These are phyloP conservation scores for Fusarium pseudograminearum DNA, from an alignment of 2,329 filamentous ascomycete species.

Conservation along the genomic window DNA sequence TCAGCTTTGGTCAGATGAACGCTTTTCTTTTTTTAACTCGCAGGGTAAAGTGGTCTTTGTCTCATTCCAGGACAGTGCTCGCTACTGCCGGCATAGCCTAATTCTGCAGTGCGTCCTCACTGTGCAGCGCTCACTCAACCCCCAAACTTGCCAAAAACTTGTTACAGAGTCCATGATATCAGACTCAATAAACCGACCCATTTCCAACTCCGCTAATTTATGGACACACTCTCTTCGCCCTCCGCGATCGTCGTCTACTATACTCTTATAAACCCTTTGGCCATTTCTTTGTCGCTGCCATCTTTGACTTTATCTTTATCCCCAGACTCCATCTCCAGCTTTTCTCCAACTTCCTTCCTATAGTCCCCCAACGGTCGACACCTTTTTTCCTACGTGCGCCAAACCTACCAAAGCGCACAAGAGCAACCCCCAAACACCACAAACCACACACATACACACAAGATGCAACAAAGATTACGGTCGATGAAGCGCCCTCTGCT, in stretches of 20 bases:
- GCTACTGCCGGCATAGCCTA: constrained; percentile 20
- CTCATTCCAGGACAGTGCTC: not conserved
- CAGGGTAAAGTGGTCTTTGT: constrained; percentile 1
- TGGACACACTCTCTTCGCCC: constrained; percentile 22
- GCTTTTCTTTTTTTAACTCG: constrained; percentile 2
- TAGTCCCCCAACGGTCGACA: not conserved
- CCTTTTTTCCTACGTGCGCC: not conserved
- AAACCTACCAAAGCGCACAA: not conserved
- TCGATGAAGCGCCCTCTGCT: constrained; percentile 52
- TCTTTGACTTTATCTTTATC: constrained; percentile 9
- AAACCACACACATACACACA: constrained; percentile 5
- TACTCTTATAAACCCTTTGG: constrained; percentile 28
- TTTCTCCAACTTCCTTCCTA: constrained; percentile 6
- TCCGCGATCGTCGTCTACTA: constrained; percentile 25
- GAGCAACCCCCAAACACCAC: constrained; percentile 15
- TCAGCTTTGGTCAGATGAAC: constrained; percentile 16
- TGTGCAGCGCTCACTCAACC: constrained; percentile 11
- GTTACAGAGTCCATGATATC: constrained; percentile 31
- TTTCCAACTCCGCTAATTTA: constrained; percentile 34
- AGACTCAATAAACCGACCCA: constrained; percentile 18
- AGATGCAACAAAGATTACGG: constrained; percentile 54
- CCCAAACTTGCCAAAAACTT: constrained; percentile 25
- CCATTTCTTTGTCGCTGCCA: not conserved
- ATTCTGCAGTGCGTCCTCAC: constrained; percentile 4
- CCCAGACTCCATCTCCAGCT: constrained; percentile 31